A percentile compares a stretch with the other conserved stretches of the same genome.
These are phyloP conservation scores for Capsella bursapastoris DNA, from an alignment of 345 rosid genomes.

Conservation along the genomic window DNA sequence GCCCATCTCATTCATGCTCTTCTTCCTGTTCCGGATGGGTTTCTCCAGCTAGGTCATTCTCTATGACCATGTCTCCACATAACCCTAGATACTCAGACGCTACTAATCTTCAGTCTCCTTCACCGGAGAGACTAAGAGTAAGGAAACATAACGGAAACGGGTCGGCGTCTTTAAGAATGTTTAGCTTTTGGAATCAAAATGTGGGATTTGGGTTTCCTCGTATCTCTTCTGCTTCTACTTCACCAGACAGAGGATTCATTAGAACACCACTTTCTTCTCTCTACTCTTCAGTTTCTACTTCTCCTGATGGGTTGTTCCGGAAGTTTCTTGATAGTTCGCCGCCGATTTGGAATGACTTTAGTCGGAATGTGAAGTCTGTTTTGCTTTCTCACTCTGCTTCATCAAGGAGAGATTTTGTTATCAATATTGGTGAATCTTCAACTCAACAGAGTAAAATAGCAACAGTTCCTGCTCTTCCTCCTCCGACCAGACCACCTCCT, in stretches of 20 bases:
- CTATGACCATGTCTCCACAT: conserved; percentile 71
- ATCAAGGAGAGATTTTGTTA: conserved; percentile 42
- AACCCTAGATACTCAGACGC: conserved; percentile 41
- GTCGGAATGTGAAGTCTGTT: conserved; percentile 47
- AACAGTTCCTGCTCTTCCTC: conserved; percentile 39
- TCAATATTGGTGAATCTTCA: conserved; percentile 44
- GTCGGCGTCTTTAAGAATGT: conserved; percentile 47
- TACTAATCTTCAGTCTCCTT: conserved; percentile 46
- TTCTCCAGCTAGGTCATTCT: conserved; percentile 77
- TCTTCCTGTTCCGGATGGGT: conserved; percentile 63
- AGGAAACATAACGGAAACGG: conserved; percentile 37
- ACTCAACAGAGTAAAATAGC: conserved; percentile 39
- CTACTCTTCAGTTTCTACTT: conserved; percentile 43
- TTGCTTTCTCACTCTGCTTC: conserved; percentile 46
- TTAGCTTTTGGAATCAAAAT: conserved; percentile 41
- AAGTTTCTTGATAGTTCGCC: conserved; percentile 34
- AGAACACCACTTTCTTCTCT: conserved; percentile 43
- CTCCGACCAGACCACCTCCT: conserved; percentile 46
- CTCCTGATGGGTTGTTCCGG: conserved; percentile 43
- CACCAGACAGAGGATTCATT: conserved; percentile 53
- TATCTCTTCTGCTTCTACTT: conserved; percentile 53
- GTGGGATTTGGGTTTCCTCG: conserved; percentile 36
- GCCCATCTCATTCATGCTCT: conserved; percentile 50
- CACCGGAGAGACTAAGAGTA: conserved; percentile 42
- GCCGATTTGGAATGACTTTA: conserved; percentile 40